These are phyloP conservation scores for Mucor plumbeus DNA, from an alignment of 371 early-diverging fungal genomes.

Conservation along the genomic window DNA sequence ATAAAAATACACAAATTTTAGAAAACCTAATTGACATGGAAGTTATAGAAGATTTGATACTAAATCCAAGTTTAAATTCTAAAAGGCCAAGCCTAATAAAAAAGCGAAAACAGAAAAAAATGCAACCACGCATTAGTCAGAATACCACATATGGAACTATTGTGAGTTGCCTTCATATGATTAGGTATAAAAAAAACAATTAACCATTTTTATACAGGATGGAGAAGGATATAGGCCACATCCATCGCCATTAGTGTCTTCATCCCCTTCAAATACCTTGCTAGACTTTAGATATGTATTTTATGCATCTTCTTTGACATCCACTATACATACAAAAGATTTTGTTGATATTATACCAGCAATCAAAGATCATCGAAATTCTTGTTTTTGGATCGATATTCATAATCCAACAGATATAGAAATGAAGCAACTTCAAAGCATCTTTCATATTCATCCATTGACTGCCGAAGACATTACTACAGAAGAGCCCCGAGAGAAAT, in stretches of 20 bases:
- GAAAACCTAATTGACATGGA: background rate
- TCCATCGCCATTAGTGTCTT: background rate
- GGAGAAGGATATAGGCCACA: background rate
- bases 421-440: constrained; percentile 50
- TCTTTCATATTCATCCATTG: constrained; percentile 85
- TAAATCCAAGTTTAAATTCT: background rate
- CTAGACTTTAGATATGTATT: constrained; percentile 12
- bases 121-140: constrained; percentile 1
- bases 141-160: background rate
- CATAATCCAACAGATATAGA: constrained; percentile 72
- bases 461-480: constrained; percentile 91
- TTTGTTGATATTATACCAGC: constrained; percentile 25
- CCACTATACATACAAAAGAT: constrained; percentile 16
- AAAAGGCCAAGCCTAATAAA: background rate
- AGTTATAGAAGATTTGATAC: background rate
- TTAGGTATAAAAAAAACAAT: no score
- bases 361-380: constrained; percentile 18
- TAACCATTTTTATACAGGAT: background rate
- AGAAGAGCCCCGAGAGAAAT: constrained; percentile 90
- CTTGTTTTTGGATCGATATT: constrained; percentile 86
- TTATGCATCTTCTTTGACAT: constrained; percentile 8
- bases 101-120: constrained; percentile 4
- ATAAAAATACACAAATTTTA: background rate
- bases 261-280: background rate
- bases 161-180: background rate